Conservation (phyloP, 805 yeast species). For the Saccharomycopsis fibuligera region DNA sequence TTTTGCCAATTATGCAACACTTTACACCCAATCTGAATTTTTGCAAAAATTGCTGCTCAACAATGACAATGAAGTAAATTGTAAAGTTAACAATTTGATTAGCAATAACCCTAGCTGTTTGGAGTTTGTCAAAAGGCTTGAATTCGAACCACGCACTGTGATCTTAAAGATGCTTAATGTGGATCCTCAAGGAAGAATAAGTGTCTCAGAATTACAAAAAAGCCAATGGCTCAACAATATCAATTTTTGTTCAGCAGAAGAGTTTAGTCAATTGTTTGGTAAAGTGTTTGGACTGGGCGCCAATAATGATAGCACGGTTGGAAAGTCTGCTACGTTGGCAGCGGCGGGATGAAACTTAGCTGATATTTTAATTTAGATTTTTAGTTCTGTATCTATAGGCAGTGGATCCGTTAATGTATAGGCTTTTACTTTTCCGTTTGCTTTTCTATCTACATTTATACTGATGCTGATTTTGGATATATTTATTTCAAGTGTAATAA, state of each 20-base stretch:
- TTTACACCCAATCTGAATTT: conserved; percentile 8
- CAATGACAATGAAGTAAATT: conserved; percentile 16
- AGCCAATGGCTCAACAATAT: conserved; percentile 18
- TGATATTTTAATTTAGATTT: too few species aligned
- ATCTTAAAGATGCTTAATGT: conserved; percentile 15
- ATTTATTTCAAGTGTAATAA: too few species aligned
- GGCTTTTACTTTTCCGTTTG: too few species aligned
- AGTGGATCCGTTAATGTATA: too few species aligned
- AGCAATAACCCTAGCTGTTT: conserved; percentile 9
- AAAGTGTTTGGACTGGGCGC: too few species aligned
- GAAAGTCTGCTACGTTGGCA: too few species aligned
- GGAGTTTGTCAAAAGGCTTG: conserved; percentile 7
- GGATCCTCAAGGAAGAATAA: conserved; percentile 2
- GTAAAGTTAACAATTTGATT: conserved; percentile 13
- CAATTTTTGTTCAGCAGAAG: conserved; percentile 11
- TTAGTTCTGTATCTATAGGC: too few species aligned
- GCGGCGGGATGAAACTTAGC: too few species aligned
- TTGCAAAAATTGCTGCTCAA: conserved; percentile 27
- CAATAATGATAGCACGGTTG: too few species aligned
- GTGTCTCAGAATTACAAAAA: conserved; percentile 2
- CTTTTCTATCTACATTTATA: too few species aligned
- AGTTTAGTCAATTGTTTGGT: conserved; percentile 9
- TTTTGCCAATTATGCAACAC: conserved; percentile 5
- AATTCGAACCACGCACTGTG: conserved; percentile 9
- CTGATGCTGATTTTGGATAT: too few species aligned